Percentiles rank a stretch among this genome's conserved stretches.
Evolutionary conservation across 768 basidiomycete genomes (phyloP).

Genomic region (Leccinum sublutescens): DNA sequence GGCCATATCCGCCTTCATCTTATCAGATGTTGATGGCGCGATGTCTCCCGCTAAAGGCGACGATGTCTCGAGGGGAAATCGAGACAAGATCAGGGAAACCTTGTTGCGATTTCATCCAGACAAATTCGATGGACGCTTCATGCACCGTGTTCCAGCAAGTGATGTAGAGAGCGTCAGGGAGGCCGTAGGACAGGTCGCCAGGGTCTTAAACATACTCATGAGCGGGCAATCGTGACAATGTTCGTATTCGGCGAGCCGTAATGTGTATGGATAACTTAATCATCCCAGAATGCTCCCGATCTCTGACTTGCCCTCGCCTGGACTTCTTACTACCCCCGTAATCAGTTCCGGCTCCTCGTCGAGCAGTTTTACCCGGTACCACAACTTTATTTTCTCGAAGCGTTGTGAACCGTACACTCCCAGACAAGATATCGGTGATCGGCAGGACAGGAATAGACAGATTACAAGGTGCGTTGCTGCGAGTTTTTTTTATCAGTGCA

Average conservation of each 20-base stretch:
- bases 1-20: slow-evolving; percentile 56
- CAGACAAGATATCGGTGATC: no score
- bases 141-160: slow-evolving; percentile 44
- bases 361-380: neutral
- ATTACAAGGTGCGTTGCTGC: neutral
- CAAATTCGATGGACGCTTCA: slow-evolving; percentile 75
- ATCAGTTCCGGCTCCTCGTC: neutral
- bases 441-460: neutral
- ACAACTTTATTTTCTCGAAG: neutral
- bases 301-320: neutral
- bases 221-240: slow-evolving; percentile 19
- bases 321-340: neutral
- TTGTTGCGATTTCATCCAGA: slow-evolving; percentile 78
- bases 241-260: neutral
- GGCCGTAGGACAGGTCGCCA: slow-evolving; percentile 61
- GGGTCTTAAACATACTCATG: slow-evolving; percentile 60
- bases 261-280: neutral
- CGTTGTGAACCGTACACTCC: neutral
- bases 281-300: neutral
- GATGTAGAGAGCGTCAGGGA: slow-evolving; percentile 55
- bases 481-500: neutral
- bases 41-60: slow-evolving; percentile 9
- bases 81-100: slow-evolving; percentile 64
- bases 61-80: slow-evolving; percentile 44
- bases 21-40: slow-evolving; percentile 30